Evolutionary conservation across 805 yeast genomes (phyloP).

Genomic region (Starmerella vaccinii): DNA sequence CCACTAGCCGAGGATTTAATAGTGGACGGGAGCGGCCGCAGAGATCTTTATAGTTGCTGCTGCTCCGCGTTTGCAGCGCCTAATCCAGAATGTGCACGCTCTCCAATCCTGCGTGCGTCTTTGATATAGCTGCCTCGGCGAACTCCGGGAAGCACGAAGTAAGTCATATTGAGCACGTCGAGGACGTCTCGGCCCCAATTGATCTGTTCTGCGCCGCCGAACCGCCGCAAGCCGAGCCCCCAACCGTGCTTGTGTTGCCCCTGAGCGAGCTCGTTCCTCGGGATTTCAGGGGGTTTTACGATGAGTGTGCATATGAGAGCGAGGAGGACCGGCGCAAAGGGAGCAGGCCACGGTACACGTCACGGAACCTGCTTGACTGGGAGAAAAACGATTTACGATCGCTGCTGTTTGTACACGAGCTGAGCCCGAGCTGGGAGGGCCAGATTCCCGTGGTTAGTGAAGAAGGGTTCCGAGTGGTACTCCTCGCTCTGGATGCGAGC

Average conservation of each 20-base stretch:
- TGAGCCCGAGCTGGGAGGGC: not conserved
- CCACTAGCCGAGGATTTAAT: conserved; percentile 3
- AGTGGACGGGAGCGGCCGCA: too few relatives aligned
- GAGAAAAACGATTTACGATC: conserved; percentile 3
- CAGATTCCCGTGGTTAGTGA: not conserved
- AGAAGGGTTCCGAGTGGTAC: not conserved
- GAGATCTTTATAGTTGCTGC: not conserved
- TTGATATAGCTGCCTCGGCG: not conserved
- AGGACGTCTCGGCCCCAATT: not conserved
- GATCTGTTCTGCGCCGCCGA: not conserved
- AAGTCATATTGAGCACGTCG: not conserved
- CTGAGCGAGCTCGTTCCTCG: not conserved
- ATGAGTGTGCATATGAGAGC: not conserved
- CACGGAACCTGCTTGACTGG: conserved; percentile 1
- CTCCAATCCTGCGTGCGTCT: not conserved
- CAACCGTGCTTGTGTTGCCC: not conserved
- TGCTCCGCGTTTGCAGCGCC: not conserved
- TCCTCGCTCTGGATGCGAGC: not conserved
- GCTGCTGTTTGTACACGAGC: conserved; percentile 2
- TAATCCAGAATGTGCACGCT: not conserved
- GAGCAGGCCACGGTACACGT: not conserved
- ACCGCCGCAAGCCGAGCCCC: not conserved
- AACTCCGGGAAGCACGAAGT: not conserved
- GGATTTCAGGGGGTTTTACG: not conserved
- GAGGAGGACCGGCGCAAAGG: not conserved